Conservation (phyloP, 2,329 filamentous ascomycete genomes). For the Colletotrichum melonis region DNA sequence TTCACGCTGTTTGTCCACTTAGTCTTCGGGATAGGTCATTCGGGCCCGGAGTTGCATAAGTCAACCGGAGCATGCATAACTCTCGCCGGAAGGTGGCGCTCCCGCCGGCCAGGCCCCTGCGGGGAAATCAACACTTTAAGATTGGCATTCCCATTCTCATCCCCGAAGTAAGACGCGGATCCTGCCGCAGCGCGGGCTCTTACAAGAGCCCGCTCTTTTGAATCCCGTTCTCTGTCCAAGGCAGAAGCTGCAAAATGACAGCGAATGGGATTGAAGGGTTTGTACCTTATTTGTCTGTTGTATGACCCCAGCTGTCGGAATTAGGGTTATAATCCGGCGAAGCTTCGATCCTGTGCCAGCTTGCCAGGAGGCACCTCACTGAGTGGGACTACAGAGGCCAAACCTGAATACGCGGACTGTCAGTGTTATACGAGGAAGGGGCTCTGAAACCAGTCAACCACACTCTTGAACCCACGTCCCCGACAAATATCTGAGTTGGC, state of each 20-base stretch:
- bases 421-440: background rate
- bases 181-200: background rate
- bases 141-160: background rate
- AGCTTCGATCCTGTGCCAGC: background rate
- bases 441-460: background rate
- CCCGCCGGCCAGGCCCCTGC: conserved; percentile 5
- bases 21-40: conserved; percentile 5
- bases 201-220: background rate
- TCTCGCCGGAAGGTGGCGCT: conserved; percentile 16
- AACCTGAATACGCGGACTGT: background rate
- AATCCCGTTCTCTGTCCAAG: background rate
- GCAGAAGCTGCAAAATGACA: background rate
- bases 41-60: conserved; percentile 12
- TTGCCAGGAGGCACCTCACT: background rate
- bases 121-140: conserved; percentile 24
- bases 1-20: background rate
- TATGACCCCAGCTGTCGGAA: background rate
- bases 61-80: conserved; percentile 14
- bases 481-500: no score
- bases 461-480: background rate
- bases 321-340: background rate
- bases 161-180: background rate
- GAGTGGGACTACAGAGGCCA: background rate
- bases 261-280: background rate
- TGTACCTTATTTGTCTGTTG: background rate